Evolutionary conservation across 2,329 filamentous ascomycete genomes (phyloP), one percentile per base, ranked within the genome.

Genomic region (Pseudocercospora crystallina): DNA sequence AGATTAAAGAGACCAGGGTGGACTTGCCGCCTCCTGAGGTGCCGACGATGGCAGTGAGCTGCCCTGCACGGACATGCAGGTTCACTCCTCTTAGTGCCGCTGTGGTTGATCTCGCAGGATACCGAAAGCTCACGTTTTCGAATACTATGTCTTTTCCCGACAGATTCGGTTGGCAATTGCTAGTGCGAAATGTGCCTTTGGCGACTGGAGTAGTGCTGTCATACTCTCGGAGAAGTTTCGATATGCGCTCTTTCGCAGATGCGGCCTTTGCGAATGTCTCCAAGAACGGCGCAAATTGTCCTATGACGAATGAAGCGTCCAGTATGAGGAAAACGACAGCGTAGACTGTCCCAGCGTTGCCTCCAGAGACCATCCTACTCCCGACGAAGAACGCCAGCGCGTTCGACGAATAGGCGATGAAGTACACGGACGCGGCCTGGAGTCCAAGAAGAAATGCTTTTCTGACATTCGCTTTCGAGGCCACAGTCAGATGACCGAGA

Each of bases 241-340:
- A 68, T 14, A 80, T 73, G 30, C 71, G 68, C 38, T 72, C 69
- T 10, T 75, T 74, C 3, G 77, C 74, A 1, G 80, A 75, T 2
- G 80, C 75, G 0, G 83, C 82, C 30, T 71, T 70, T 65, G 71
- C 73, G 62, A 73, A 80, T 60, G 65, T 76, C 66, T 83, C 81
- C 11, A 87, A 69, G 42, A 85, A 77, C 0, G 84, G 84, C 0
- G 82, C 82, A 43, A 85, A 80, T 45, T 79, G 77, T 29, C 83
- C 81, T 17, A 86, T 73, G 31, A 86, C 76, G 42, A 86, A 80
- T 8, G 81, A 82, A 20, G 81, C 81, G 56, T 86, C 83, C 1
- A 85, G 74, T 9, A 85, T 79, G 29, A 86, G 71, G 46, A 85
- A 82, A 10, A 85, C 81, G 29, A 85, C 82, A 0, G 82, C 83